Evolutionary conservation across 2,329 filamentous ascomycete species (phyloP), one percentile per base, ranked within the genome.

Genomic region (Fusarium annulatum): DNA sequence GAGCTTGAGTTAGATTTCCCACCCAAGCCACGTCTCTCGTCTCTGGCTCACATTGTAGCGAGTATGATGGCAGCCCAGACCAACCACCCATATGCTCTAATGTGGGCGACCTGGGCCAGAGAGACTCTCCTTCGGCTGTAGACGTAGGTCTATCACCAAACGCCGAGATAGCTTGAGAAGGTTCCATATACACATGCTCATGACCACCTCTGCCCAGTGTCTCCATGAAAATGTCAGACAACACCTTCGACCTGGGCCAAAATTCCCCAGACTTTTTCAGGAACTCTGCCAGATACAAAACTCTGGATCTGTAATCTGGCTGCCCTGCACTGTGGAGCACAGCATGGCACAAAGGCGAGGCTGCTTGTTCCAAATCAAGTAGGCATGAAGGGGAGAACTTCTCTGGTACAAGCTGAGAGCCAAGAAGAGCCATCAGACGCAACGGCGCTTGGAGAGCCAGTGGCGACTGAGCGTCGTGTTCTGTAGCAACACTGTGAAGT

Each of bases 321-420:
- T 33, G 45, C 7, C 48, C 62, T n/a, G 23, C 42, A 12, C 52
- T 45, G 23, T 51, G 58, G 26, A 67, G 15, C n/a, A 67, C 68
- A 26, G 52, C 60, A 52, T 76, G 30, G 5, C 66, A 28, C 30
- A 78, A 53, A 36, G 72, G 61, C 15, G 62, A 28, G 3, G 48
- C 57, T 10, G 65, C 73, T 42, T 53, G 62, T 42, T 69, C 59
- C 15, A 78, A 53, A 8, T 74, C 68, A n/a, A 67, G 48, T 11
- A 76, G 63, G 26, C 75, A 78, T 3, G 76, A 71, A 4, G 76
- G 76, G 14, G 76, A 78, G 28, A 75, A 33, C 16, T 76, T 77
- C 39, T 75, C 63, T 16, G 76, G 64, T 9, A 56, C 49, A 12
- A 77, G 41, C 12, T 57, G 53, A 14, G 55, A 51, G 9, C 67